These are phyloP conservation scores for Houttuynia cordata DNA, from an alignment of 164 flowering plant species.

Conservation along the genomic window DNA sequence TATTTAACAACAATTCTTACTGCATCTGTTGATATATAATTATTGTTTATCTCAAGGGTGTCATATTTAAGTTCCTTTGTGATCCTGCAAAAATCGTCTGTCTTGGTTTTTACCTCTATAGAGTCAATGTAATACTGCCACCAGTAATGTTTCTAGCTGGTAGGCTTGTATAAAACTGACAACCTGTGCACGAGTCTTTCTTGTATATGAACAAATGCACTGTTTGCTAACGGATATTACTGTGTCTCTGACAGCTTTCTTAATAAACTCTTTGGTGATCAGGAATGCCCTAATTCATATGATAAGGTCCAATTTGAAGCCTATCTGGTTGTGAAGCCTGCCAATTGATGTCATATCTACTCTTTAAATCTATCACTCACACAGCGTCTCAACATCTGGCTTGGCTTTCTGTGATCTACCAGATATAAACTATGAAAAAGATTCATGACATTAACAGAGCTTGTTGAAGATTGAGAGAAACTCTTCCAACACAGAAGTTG, in stretches of 20 bases:
- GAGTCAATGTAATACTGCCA: too few species aligned
- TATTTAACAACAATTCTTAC: background rate
- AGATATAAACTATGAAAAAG: too few species aligned
- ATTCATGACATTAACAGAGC: too few species aligned
- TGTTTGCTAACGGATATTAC: background rate
- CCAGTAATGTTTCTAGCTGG: too few species aligned
- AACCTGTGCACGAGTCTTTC: background rate
- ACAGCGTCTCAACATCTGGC: too few species aligned
- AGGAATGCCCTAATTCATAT: slow-evolving; percentile 94
- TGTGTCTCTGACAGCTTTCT: slow-evolving; percentile 49
- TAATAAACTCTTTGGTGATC: slow-evolving; percentile 50
- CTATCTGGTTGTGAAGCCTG: too few species aligned
- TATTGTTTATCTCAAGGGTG: background rate
- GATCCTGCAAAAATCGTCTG: background rate
- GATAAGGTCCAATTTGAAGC: slow-evolving; percentile 85
- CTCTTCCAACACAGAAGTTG: too few species aligned
- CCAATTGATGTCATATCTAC: too few species aligned
- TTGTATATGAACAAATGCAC: background rate
- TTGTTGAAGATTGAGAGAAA: too few species aligned
- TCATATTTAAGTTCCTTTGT: background rate
- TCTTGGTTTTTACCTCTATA: background rate
- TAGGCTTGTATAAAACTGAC: background rate
- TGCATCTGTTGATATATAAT: background rate
- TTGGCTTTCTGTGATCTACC: too few species aligned
- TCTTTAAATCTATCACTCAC: too few species aligned